Evolutionary conservation across 306 rosid species (phyloP).

Genomic region (Cucumis melo): DNA sequence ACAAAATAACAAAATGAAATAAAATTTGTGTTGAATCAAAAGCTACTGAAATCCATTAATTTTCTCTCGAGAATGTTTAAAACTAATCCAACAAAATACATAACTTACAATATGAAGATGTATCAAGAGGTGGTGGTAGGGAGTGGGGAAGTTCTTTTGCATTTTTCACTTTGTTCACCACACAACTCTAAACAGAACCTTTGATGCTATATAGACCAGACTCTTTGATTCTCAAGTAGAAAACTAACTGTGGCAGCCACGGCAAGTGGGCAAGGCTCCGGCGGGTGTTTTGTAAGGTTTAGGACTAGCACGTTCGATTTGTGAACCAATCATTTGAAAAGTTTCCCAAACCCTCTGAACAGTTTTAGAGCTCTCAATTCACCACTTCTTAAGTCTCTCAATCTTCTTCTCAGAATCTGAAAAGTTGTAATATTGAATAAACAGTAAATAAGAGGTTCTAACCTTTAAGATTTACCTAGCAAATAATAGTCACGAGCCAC

Average conservation of each 20-base stretch:
- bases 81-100: neutral
- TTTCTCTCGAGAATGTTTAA: neutral
- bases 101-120: neutral
- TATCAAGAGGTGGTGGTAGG: neutral
- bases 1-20: neutral
- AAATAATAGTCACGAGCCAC: neutral
- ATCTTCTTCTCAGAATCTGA: conserved; percentile 69
- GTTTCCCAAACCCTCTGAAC: conserved; percentile 55
- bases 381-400: conserved; percentile 73
- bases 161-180: neutral
- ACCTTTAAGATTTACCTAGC: neutral
- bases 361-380: conserved; percentile 65
- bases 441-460: neutral
- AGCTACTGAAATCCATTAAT: neutral
- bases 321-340: conserved; percentile 34
- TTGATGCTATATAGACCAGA: neutral
- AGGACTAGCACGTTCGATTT: neutral
- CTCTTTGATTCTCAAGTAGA: neutral
- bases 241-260: neutral
- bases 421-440: neutral
- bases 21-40: neutral
- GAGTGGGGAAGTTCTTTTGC: neutral
- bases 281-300: neutral
- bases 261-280: neutral
- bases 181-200: neutral